Evolutionary conservation across 768 basidiomycete genomes (phyloP), one percentile per base, ranked within the genome.

Genomic region (Suillus brevipes): DNA sequence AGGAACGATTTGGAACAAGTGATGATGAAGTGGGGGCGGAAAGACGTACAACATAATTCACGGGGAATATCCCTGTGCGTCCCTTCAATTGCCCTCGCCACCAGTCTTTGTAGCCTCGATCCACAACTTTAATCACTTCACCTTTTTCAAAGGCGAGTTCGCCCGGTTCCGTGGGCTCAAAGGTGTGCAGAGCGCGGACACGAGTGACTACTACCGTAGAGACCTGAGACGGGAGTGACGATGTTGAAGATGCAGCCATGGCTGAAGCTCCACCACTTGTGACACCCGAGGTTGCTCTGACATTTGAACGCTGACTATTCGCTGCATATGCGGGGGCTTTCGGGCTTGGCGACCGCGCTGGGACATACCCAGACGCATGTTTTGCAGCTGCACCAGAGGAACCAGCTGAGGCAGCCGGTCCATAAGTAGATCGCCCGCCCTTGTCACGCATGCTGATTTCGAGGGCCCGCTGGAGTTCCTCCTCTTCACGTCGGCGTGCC

Each of bases 31-130:
- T 58, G 38, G 55, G 6, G 20, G 25, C 20, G 59, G 43, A 45
- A 38, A 65, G 43, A 84, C 89, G 8, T 70, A 93, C 94, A 70
- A 98, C 94, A 79, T 98, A 97, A 75, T 97, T 97, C 23, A 97
- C 94, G 0, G 97, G 97, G 77, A 99, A 98, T 56, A 99, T 99
- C 52, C 95, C 95, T 3, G 95, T 94, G 64, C 92, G 81, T 0
- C 94, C 95, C 72, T 88, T 91, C 53, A 96, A 76, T 69, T 97
- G 95, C 1, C 97, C 97, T 28, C 94, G 79, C 94, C 95, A 98
- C 97, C 97, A 99, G 73, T 97, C 95, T 70, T 93, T 91, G 77
- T 97, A 97, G 28, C 90, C 91, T 31, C 94, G 87, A 74, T 97
- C 95, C 28, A 98, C 89, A 16, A 99, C 96, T 72, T 95, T 94